Evolutionary conservation across 2,329 filamentous ascomycete genomes (phyloP).

Genomic region (Penicillium corylophilum): DNA sequence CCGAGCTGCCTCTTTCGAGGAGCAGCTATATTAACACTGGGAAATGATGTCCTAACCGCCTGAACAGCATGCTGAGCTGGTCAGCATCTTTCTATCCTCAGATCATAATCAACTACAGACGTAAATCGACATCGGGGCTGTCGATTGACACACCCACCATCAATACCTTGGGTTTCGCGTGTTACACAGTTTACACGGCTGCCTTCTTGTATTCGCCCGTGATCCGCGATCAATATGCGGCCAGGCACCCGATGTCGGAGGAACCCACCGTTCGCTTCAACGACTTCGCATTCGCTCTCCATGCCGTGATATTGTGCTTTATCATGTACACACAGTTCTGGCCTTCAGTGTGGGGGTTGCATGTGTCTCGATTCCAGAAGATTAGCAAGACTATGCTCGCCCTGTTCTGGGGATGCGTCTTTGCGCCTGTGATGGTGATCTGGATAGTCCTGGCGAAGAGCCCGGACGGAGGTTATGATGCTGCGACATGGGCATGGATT

Average conservation of each 20-base stretch:
- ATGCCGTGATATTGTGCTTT: constrained; percentile 71
- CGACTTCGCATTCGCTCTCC: constrained; percentile 82
- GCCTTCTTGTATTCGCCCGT: constrained; percentile 76
- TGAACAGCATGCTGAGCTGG: constrained; percentile 64
- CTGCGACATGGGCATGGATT: constrained; percentile 60
- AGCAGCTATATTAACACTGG: no score
- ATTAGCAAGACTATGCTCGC: constrained; percentile 64
- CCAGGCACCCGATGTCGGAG: constrained; percentile 69
- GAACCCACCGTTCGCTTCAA: constrained; percentile 85
- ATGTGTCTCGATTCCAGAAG: constrained; percentile 55
- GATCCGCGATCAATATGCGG: constrained; percentile 79
- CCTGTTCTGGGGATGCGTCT: constrained; percentile 67
- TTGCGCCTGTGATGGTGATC: constrained; percentile 39
- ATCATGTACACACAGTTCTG: constrained; percentile 78
- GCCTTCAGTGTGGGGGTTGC: constrained; percentile 72
- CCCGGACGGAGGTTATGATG: constrained; percentile 46
- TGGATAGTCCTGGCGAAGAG: constrained; percentile 45
- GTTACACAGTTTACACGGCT: constrained; percentile 71
- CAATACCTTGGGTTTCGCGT: constrained; percentile 62
- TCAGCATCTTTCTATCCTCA: constrained; percentile 92
- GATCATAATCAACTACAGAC: constrained; percentile 72
- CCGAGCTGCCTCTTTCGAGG: neutral
- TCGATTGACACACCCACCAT: constrained; percentile 83
- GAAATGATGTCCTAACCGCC: neutral
- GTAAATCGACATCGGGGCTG: constrained; percentile 76